Base-by-base conservation (phyloP, 1,139 yeast genomes). In the Trichomonascaceae sp. region DNA sequence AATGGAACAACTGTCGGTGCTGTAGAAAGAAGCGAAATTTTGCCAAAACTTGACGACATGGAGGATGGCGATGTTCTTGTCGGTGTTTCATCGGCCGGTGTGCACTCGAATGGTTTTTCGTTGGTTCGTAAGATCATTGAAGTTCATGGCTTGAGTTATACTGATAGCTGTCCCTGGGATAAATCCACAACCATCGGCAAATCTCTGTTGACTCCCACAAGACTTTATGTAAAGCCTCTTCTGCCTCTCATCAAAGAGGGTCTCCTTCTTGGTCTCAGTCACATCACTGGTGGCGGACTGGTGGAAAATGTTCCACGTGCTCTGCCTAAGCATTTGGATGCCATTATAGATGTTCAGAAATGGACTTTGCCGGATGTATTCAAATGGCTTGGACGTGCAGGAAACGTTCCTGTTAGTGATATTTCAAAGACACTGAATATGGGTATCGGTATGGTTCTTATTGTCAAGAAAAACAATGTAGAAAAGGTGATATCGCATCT, bases 1-100 rank as follows among this genome's bases (percentile, higher is more conserved):
- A 93, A 93, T 66, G 99, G 99, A 72, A 93, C 99, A 45, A 95
- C 97, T 52, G 91, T 95, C 52, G 99, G 99, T 66, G 99, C 99
- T n/a, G 98, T 95, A n/a, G 75, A 80, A 62, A 87, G 86, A 66
- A 73, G 76, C 59, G 79, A 81, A 61, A 81, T 93, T 53, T 77
- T 95, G 63, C 99, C 99, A 45, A 79, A 79, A 60, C 68, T 78
- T 24, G 73, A 78, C 27, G 76, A 74, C 53, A 88, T 95, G 95
- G 66, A 74, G 27, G 79, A 75, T 19, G 98, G 98, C 45, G 85
- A 95, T 70, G 83, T 89, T 8, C 71, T 95, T 52, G 75, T 95
- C 53, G 99, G 99, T 55, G 75, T 95, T 59, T 87, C 81, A 50
- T 88, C 98, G 15, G 87, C 87, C 66, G 99, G 99, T 64, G 81